Percentiles rank a stretch among this genome's conserved stretches.
These are phyloP conservation scores for Parietaria judaica DNA, from an alignment of 306 rosid species.

Conservation along the genomic window DNA sequence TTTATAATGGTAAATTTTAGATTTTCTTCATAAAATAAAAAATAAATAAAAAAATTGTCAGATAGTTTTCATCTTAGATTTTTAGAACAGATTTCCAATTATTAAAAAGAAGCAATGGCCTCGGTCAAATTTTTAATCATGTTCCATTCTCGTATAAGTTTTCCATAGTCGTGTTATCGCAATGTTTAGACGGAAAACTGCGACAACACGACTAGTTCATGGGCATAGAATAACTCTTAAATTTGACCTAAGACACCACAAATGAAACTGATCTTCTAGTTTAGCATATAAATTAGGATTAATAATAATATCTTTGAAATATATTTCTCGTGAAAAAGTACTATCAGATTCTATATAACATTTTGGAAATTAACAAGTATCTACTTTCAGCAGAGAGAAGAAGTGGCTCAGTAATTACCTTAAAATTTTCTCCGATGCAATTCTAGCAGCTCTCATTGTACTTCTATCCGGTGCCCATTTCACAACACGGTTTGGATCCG, in stretches of 20 bases:
- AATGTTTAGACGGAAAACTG: no score
- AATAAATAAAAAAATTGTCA: slow-evolving; percentile 1
- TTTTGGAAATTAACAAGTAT: neutral
- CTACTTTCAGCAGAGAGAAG: neutral
- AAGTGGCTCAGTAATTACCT: slow-evolving; percentile 29
- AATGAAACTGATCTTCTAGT: neutral
- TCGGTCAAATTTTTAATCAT: no score
- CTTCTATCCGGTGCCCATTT: slow-evolving; percentile 68
- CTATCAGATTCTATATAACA: no score
- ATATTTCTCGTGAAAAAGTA: no score
- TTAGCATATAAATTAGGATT: no score
- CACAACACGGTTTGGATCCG: slow-evolving; percentile 77
- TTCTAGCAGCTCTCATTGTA: slow-evolving; percentile 54
- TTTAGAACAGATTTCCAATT: no score
- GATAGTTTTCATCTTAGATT: no score
- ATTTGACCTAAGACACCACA: neutral
- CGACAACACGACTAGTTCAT: no score
- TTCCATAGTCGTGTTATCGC: no score
- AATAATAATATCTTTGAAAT: no score
- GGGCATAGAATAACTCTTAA: neutral
- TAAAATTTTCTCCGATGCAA: slow-evolving; percentile 74
- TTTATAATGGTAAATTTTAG: neutral
- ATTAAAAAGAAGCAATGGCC: no score
- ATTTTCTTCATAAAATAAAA: neutral
- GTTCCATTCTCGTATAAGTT: no score